These are phyloP conservation scores for Beauveria asiatica DNA, from an alignment of 2,329 filamentous ascomycete species.

Conservation along the genomic window DNA sequence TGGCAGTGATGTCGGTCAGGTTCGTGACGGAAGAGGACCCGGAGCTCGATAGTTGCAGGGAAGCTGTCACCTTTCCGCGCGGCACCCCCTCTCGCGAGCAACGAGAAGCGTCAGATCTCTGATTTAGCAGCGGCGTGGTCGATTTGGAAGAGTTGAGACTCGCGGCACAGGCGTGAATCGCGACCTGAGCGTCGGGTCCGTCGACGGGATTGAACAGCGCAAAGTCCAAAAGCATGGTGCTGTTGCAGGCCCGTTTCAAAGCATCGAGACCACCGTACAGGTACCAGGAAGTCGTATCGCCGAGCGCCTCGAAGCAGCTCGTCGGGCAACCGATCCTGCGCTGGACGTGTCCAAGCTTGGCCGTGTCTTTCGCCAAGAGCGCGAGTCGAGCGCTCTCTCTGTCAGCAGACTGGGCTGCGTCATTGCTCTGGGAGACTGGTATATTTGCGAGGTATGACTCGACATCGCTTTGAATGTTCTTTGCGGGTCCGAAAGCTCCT, in stretches of 20 bases:
- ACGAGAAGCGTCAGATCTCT: background rate
- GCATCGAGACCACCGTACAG: background rate
- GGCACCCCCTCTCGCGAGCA: background rate
- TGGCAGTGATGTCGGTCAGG: background rate
- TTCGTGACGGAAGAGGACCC: background rate
- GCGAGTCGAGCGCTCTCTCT: background rate
- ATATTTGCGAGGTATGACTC: background rate
- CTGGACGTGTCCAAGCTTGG: background rate
- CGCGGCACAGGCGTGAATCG: background rate
- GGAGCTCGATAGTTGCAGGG: background rate
- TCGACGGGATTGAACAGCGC: background rate
- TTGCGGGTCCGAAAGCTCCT: background rate
- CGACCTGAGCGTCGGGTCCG: background rate
- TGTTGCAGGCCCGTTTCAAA: background rate
- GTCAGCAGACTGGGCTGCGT: background rate
- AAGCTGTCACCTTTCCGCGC: background rate
- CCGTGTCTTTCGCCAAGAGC: background rate
- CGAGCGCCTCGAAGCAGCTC: background rate
- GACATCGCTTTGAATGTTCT: background rate
- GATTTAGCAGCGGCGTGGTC: background rate
- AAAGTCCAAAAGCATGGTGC: background rate
- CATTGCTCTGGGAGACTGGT: background rate
- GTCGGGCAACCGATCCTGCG: background rate
- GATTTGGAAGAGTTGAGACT: background rate
- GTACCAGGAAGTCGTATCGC: background rate